A percentile compares a stretch with the other conserved stretches of the same genome.
phyloP scores from a whole-genome alignment of 129 eudicot genomes.

The Tagetes erecta region DNA sequence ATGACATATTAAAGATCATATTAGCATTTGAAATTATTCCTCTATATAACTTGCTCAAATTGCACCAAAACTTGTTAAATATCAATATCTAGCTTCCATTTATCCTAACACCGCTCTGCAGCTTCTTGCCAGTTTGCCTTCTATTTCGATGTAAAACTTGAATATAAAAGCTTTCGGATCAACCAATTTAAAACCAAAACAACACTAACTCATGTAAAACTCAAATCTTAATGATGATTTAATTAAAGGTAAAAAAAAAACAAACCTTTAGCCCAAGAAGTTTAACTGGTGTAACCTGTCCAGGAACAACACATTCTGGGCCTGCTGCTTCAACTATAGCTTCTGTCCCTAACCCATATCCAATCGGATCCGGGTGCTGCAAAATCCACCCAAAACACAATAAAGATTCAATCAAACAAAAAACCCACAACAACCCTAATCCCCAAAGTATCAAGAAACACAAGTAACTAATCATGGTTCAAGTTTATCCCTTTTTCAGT shows the following conservation, averaged over 20 bases:
- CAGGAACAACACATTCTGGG: slow-evolving; percentile 94
- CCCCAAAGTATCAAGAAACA: not conserved
- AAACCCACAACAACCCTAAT: slow-evolving; percentile 27
- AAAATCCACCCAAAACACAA: slow-evolving; percentile 24
- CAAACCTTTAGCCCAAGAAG: slow-evolving; percentile 83
- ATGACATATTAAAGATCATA: slow-evolving; percentile 8
- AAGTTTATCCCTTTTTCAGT: no score
- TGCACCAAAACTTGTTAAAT: slow-evolving; percentile 11
- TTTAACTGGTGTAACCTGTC: slow-evolving; percentile 67
- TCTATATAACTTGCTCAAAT: not conserved
- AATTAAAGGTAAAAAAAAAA: not conserved
- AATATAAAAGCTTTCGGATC: not conserved
- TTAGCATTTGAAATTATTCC: slow-evolving; percentile 3
- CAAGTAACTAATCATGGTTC: no score
- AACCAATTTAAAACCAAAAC: not conserved
- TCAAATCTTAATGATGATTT: not conserved
- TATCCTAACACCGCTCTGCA: no score
- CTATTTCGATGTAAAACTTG: no score
- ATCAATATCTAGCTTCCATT: slow-evolving; percentile 11
- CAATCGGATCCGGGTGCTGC: slow-evolving; percentile 91
- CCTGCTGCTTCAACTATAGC: slow-evolving; percentile 98
- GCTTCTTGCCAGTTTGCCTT: no score
- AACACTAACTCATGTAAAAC: not conserved
- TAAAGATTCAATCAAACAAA: not conserved
- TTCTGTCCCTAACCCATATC: slow-evolving; percentile 74